Conservation (phyloP, 495 filamentous ascomycete genomes). For the Penicillium argentinense region DNA sequence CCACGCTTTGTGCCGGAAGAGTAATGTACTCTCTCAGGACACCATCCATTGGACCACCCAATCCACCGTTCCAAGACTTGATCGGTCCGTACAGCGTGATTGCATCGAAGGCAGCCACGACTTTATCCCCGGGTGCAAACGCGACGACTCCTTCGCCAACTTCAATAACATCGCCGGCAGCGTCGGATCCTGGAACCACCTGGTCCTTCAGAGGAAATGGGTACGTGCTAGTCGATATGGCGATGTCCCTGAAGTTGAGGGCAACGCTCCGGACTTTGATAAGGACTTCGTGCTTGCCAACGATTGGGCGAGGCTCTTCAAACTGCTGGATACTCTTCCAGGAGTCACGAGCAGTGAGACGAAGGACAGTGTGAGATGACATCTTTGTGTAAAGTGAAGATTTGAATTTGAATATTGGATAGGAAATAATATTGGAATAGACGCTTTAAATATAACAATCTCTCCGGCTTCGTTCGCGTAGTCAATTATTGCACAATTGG, state of each 20-base stretch:
- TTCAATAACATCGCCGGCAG: slow-evolving; percentile 63
- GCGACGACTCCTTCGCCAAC: slow-evolving; percentile 60
- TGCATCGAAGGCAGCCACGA: slow-evolving; percentile 69
- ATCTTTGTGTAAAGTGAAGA: too few relatives aligned
- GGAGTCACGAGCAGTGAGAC: slow-evolving; percentile 1
- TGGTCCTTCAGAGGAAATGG: slow-evolving; percentile 54
- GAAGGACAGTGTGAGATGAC: slow-evolving; percentile 7
- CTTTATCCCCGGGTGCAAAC: slow-evolving; percentile 62
- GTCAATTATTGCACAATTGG: too few relatives aligned
- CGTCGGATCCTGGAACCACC: slow-evolving; percentile 67
- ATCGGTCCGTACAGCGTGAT: slow-evolving; percentile 54
- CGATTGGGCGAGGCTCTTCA: slow-evolving; percentile 21
- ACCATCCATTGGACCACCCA: slow-evolving; percentile 67
- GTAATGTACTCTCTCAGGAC: slow-evolving; percentile 62
- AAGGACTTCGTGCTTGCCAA: slow-evolving; percentile 42
- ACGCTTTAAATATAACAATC: too few relatives aligned
- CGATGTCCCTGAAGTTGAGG: slow-evolving; percentile 51
- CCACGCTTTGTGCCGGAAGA: slow-evolving; percentile 60
- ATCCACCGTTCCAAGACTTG: slow-evolving; percentile 41
- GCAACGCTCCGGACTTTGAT: slow-evolving; percentile 46
- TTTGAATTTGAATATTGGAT: too few relatives aligned
- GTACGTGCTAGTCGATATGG: slow-evolving; percentile 44
- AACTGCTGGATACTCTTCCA: background rate
- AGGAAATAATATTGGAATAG: too few relatives aligned
- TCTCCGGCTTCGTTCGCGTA: too few relatives aligned